A percentile compares a stretch with the other conserved stretches of the same genome.
Evolutionary conservation across 2,329 filamentous ascomycete species (phyloP).

Genomic region (Penicillium sp.): DNA sequence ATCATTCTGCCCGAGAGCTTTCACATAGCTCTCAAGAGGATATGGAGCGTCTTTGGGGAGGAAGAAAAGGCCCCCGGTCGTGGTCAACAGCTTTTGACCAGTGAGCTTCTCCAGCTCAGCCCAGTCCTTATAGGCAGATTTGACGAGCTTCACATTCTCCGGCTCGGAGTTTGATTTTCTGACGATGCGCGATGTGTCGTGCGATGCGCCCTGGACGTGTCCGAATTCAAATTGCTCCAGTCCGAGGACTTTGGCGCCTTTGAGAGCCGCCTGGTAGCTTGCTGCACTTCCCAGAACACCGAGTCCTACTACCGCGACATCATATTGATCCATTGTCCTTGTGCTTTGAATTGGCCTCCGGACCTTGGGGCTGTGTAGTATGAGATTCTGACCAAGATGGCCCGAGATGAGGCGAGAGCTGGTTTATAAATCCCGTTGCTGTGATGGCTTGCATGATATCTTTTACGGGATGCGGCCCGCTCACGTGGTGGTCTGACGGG

Average conservation of each 20-base stretch:
- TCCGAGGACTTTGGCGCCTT: constrained; percentile 26
- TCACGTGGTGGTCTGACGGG: not conserved
- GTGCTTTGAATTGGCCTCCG: not conserved
- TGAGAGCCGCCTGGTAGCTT: constrained; percentile 26
- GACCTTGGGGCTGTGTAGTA: not conserved
- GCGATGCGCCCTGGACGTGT: constrained; percentile 29
- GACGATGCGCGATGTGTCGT: constrained; percentile 31
- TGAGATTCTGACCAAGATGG: not conserved
- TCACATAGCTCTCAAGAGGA: constrained; percentile 13
- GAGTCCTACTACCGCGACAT: constrained; percentile 29
- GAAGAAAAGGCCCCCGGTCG: constrained; percentile 27
- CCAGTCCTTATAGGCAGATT: constrained; percentile 36
- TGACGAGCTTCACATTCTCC: constrained; percentile 43
- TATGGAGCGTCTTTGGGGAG: constrained; percentile 14
- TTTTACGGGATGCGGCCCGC: not conserved
- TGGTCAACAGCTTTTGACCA: constrained; percentile 21
- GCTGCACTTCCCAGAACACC: constrained; percentile 29
- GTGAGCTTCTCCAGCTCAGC: constrained; percentile 23
- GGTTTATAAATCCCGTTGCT: not conserved
- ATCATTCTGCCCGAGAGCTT: constrained; percentile 16
- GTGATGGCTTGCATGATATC: not conserved
- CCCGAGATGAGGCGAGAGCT: not conserved
- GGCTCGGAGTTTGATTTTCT: constrained; percentile 27
- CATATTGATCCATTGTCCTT: constrained; percentile 21
- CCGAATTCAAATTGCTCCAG: constrained; percentile 32